These are phyloP conservation scores for Chrysanthemum seticuspe DNA, from an alignment of 129 eudicot species.

Conservation along the genomic window DNA sequence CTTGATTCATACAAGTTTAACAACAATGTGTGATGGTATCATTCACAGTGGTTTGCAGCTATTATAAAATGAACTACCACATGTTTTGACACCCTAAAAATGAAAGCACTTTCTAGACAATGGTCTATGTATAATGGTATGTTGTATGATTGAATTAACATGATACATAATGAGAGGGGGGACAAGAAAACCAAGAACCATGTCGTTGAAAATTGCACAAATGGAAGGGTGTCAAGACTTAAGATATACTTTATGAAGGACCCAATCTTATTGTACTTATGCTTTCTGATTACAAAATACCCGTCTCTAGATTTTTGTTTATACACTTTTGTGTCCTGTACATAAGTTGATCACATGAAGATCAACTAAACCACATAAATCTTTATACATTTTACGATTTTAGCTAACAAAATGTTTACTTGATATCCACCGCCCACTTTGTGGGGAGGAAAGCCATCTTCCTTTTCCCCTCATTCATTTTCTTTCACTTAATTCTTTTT, in stretches of 20 bases:
- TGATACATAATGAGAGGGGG: slow-evolving; percentile 17
- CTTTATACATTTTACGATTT: too few relatives aligned
- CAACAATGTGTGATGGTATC: slow-evolving; percentile 17
- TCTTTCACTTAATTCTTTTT: slow-evolving; percentile 42
- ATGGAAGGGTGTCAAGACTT: not conserved
- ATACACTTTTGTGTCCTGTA: too few relatives aligned
- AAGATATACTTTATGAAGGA: too few relatives aligned
- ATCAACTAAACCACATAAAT: too few relatives aligned
- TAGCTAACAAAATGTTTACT: not conserved
- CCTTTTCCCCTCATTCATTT: slow-evolving; percentile 31
- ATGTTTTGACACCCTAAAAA: slow-evolving; percentile 32
- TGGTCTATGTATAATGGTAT: slow-evolving; percentile 10
- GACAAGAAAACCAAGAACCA: slow-evolving; percentile 51
- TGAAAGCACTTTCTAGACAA: slow-evolving; percentile 20
- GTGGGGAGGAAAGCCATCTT: slow-evolving; percentile 26
- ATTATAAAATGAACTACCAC: slow-evolving; percentile 23
- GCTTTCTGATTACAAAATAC: too few relatives aligned
- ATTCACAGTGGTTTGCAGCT: slow-evolving; percentile 21
- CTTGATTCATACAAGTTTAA: too few relatives aligned
- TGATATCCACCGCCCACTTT: slow-evolving; percentile 57
- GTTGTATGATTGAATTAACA: slow-evolving; percentile 26
- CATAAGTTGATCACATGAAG: too few relatives aligned
- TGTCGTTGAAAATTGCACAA: slow-evolving; percentile 36
- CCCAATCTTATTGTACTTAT: too few relatives aligned
- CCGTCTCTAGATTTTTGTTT: too few relatives aligned